Evolutionary conservation across 176 grass and related monocot genomes (phyloP), one percentile per base, ranked within the genome.

Genomic region (Triticum dicoccoides): DNA sequence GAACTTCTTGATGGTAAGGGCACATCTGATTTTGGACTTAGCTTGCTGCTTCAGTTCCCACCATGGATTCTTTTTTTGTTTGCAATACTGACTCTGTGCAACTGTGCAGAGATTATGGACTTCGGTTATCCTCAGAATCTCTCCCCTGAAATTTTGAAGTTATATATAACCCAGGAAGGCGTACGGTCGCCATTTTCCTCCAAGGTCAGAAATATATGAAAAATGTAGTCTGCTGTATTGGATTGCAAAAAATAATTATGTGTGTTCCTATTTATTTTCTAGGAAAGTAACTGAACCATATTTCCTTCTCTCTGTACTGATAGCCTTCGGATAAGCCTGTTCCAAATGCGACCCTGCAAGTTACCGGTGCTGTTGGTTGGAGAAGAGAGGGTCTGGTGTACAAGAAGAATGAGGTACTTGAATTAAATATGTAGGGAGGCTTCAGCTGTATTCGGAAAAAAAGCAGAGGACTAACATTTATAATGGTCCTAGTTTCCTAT

Each of bases 151-250:
- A 99, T 99, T 61, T 90, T 99, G 45, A 99, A 99, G 85, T 87
- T 99, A 77, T 99, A 99, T 85, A 99, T 99, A 83, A 99, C 97
- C 33, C 97, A 99, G 80, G 94, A 99, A 93, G 97, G 97, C 9
- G 89, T 99, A 52, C 87, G 97, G 29, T 99, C 97, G 66, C 97
- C 97, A 90, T 99, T 99, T 88, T 94, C 94, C 27, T 99, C 97
- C 18, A 99, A 99, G 94, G 97, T 99, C 45, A 87, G 88, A 83
- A 85, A 77, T 33, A 76, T 83, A 7, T 62, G 35, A 61, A 62
- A 51, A 51, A 71, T 80, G 77, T 84, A 80, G 30, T 59, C 45
- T 81, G 20, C 58, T 87, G 64, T 45, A 65, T 27, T 78, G 12
- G 34, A 38, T 44, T 58, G 82, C 69, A 44, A 38, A n/a, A 27